Evolutionary conservation across 768 basidiomycete species (phyloP), one percentile per base, ranked within the genome.

Genomic region (Suillus fuscotomentosus): DNA sequence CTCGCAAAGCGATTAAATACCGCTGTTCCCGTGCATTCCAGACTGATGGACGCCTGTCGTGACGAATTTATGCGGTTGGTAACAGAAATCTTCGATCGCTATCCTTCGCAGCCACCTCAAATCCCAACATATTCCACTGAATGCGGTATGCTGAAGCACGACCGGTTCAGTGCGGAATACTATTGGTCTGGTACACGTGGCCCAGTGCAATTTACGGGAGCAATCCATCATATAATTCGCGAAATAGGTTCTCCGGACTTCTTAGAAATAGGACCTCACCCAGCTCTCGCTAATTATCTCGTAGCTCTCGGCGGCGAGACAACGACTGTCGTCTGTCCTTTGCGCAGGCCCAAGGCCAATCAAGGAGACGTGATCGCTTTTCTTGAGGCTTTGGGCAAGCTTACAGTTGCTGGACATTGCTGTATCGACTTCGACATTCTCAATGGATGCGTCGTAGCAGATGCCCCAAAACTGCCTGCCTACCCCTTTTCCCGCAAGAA

Each of bases 101-200:
- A 65, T 51, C 68, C 73, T 20, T 31, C 63, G 2, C 66, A 70
- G 36, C 51, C 39, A 1, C 79, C 82, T 0, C 43, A 53, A 4
- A 69, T 77, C 14, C 63, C 71, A 1, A 75, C 74, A 1, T 83
- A 74, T 66, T 84, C 83, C 0, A 79, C 81, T 8, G 61, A 70
- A 8, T 77, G 77, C 13, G 80, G 78, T 0, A 48, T 66, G 0
- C 51, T 66, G 4, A 70, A 70, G 15, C 10, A 13, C 2, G 62
- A 65, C 0, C 5, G 55, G 0, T 80, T 78, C 63, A 71, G 71
- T 10, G 67, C 75, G 0, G 73, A 80, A 9, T 83, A 83, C 66
- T 76, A 78, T 53, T 83, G 83, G 83, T 43, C 70, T 50, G 79
- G 77, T 63, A 71, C 75, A 8, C 74, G 79, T 10, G 63, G 67